Percentiles rank a stretch among this genome's conserved stretches.
phyloP scores from a whole-genome alignment of 106 monocot species.

The Dendrobium nobile region DNA sequence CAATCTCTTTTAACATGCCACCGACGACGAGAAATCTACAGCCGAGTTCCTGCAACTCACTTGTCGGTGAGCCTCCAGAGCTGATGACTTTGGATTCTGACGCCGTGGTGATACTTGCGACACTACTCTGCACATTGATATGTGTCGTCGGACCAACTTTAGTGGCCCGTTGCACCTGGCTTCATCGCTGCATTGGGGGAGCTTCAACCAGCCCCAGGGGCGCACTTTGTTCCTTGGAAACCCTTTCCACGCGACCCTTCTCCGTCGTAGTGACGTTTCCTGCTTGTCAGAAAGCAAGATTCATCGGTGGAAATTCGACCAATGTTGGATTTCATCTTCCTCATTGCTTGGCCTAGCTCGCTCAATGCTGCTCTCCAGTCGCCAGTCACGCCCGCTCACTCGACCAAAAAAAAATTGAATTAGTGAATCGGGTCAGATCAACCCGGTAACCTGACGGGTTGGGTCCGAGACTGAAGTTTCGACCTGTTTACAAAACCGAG shows the following conservation, averaged over 20 bases:
- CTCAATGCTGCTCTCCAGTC: too few relatives aligned
- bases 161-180: conserved; percentile 28
- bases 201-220: not conserved
- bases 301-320: not conserved
- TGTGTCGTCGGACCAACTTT: conserved; percentile 28
- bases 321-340: conserved; percentile 44
- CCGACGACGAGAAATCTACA: conserved; percentile 11
- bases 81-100: conserved; percentile 21
- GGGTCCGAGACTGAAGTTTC: too few relatives aligned
- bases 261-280: conserved; percentile 19
- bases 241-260: conserved; percentile 12
- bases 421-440: too few relatives aligned
- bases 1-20: not conserved
- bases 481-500: too few relatives aligned
- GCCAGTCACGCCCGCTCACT: too few relatives aligned
- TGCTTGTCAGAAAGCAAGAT: not conserved
- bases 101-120: conserved; percentile 21
- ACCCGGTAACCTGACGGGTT: too few relatives aligned
- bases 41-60: not conserved
- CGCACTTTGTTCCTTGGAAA: conserved; percentile 39
- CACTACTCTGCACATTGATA: conserved; percentile 28
- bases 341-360: conserved; percentile 12
- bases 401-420: too few relatives aligned
- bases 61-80: conserved; percentile 3
- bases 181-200: conserved; percentile 1